Percentiles rank a stretch among this genome's conserved stretches.
Evolutionary conservation across 1,284 basidiomycete genomes (phyloP).

Genomic region (Malassezia yamatoensis): DNA sequence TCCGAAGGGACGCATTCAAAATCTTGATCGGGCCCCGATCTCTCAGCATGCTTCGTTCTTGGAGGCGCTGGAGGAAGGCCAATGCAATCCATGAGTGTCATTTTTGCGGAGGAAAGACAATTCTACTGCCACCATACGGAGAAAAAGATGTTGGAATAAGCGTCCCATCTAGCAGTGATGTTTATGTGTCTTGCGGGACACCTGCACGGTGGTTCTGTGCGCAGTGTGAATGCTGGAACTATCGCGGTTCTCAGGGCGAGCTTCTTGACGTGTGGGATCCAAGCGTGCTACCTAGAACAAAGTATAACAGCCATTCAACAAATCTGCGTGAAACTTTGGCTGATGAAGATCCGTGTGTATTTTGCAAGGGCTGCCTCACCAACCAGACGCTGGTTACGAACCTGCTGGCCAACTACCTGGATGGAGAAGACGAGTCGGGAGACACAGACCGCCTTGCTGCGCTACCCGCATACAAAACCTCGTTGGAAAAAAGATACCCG

Average conservation of each 20-base stretch:
- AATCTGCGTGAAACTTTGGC: too few relatives aligned
- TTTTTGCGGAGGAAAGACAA: conserved; percentile 27
- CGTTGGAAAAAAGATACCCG: conserved; percentile 30
- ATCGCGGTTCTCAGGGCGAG: conserved; percentile 17
- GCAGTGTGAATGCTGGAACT: conserved; percentile 31
- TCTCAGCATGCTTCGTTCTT: neutral
- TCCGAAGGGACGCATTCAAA: neutral
- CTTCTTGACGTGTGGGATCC: conserved; percentile 23
- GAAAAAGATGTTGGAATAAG: neutral
- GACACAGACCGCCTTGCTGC: conserved; percentile 19
- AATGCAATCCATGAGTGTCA: conserved; percentile 20
- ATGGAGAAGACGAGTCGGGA: conserved; percentile 15
- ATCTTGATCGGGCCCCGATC: neutral
- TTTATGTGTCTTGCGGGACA: conserved; percentile 28
- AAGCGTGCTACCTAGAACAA: conserved; percentile 28
- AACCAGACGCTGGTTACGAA: conserved; percentile 36
- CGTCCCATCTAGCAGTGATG: neutral
- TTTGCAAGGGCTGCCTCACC: conserved; percentile 38
- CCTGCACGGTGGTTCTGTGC: conserved; percentile 35
- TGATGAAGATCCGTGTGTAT: conserved; percentile 8
- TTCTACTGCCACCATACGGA: conserved; percentile 29
- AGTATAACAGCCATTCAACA: neutral
- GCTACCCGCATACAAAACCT: conserved; percentile 23
- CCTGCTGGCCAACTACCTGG: conserved; percentile 34
- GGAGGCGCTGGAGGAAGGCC: neutral